These are phyloP conservation scores for Aureobasidium sp. DNA, from an alignment of 2,329 filamentous ascomycete species.

Conservation along the genomic window DNA sequence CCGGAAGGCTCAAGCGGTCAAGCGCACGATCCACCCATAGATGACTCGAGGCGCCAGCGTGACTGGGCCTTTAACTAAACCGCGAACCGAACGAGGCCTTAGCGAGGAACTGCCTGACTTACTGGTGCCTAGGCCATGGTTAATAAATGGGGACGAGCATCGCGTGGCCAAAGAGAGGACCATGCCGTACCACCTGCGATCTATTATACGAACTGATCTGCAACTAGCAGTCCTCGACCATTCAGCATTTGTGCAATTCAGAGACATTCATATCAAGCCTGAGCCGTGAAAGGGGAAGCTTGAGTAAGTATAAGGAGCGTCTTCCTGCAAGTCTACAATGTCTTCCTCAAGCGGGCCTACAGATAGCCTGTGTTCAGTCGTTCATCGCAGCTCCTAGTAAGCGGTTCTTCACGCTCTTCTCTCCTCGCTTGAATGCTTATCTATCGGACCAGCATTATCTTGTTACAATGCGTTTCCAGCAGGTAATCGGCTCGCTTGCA, in stretches of 20 bases:
- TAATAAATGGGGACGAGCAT: not conserved
- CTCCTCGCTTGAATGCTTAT: constrained; percentile 8
- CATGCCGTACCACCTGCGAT: not conserved
- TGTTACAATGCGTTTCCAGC: constrained; percentile 12
- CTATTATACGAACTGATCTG: constrained; percentile 10
- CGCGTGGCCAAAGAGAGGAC: constrained; percentile 3
- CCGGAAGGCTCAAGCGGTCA: too few species aligned
- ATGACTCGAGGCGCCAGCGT: too few species aligned
- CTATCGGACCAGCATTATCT: constrained; percentile 4
- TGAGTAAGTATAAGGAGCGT: constrained; percentile 10
- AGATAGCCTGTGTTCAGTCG: constrained; percentile 13
- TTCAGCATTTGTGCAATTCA: not conserved
- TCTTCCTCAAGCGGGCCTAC: constrained; percentile 10
- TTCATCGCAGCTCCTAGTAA: constrained; percentile 8
- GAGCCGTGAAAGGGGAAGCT: constrained; percentile 9
- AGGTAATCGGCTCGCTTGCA: constrained; percentile 13
- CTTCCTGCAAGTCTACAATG: constrained; percentile 10
- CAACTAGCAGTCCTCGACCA: constrained; percentile 8
- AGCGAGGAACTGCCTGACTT: not conserved
- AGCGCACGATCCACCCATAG: too few species aligned
- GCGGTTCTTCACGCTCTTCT: constrained; percentile 3
- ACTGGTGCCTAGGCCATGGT: not conserved
- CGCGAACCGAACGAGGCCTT: not conserved
- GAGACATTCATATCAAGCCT: constrained; percentile 7
- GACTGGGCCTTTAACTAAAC: too few species aligned